A percentile compares a stretch with the other conserved stretches of the same genome.
Evolutionary conservation across 768 basidiomycete species (phyloP).

Genomic region (Pholiota conissans): DNA sequence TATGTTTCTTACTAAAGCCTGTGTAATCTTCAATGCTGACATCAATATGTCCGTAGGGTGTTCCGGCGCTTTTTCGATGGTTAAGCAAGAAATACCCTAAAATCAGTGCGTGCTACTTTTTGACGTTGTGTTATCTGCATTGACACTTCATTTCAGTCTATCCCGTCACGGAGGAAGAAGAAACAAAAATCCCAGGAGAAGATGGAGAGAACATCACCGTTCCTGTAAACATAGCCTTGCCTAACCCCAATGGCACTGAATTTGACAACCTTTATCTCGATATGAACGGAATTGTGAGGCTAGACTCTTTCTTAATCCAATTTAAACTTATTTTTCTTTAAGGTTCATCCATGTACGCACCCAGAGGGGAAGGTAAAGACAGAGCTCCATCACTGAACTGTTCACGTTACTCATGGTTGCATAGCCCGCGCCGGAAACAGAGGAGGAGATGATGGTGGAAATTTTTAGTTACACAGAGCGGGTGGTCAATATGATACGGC

Average conservation of each 20-base stretch:
- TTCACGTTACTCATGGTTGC: not conserved
- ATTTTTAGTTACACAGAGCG: conserved; percentile 96
- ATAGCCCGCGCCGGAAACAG: conserved; percentile 94
- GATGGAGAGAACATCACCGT: conserved; percentile 67
- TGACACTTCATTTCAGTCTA: conserved; percentile 43
- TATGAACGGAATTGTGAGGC: conserved; percentile 96
- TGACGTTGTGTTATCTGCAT: not conserved
- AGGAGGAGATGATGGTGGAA: conserved; percentile 99
- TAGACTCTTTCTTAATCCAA: not conserved
- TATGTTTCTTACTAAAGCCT: not conserved
- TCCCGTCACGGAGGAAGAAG: conserved; percentile 85
- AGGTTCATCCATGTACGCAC: conserved; percentile 99
- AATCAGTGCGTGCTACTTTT: conserved; percentile 62
- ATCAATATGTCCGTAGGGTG: conserved; percentile 63
- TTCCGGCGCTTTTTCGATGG: conserved; percentile 98
- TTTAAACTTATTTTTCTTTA: not conserved
- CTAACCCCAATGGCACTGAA: conserved; percentile 95
- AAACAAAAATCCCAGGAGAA: conserved; percentile 63
- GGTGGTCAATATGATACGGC: conserved; percentile 95
- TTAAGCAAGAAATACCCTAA: conserved; percentile 98
- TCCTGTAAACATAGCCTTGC: conserved; percentile 73
- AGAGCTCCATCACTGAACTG: not conserved
- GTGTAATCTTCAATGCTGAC: not conserved
- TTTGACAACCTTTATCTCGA: conserved; percentile 97
- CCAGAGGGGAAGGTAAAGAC: conserved; percentile 86